Percentiles rank a stretch among this genome's conserved stretches.
Conservation (phyloP, 1,284 basidiomycete species). For the Erythrobasidium hasegawianum region DNA sequence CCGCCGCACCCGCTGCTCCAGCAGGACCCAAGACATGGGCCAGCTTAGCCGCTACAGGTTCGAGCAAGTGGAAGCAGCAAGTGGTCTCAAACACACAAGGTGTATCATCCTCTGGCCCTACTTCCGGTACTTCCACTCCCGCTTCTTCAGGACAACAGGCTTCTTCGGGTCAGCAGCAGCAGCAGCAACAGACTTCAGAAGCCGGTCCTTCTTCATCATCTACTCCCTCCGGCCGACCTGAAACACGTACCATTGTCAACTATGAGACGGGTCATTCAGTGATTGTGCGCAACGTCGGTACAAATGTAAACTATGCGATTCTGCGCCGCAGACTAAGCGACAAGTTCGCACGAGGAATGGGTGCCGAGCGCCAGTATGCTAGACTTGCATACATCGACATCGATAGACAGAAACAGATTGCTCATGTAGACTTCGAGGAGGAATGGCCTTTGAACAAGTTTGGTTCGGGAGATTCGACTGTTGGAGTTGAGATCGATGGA, state of each 20-base stretch:
- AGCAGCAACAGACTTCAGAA: no score
- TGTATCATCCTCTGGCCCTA: constrained; percentile 12
- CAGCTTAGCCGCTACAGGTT: constrained; percentile 74
- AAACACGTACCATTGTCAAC: constrained; percentile 2
- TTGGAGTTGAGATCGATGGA: constrained; percentile 9
- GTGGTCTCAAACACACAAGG: constrained; percentile 10
- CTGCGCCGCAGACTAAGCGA: constrained; percentile 22
- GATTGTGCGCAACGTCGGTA: constrained; percentile 8
- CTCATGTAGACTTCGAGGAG: constrained; percentile 32
- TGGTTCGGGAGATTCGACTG: not conserved
- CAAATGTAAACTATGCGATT: constrained; percentile 9
- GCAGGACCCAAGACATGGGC: constrained; percentile 78
- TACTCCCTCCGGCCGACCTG: constrained; percentile 2
- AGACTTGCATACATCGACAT: constrained; percentile 26
- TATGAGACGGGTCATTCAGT: constrained; percentile 20
- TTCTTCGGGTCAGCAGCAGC: no score
- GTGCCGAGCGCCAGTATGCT: constrained; percentile 8
- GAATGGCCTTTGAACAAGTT: constrained; percentile 17
- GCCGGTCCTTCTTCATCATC: not conserved
- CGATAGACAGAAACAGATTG: constrained; percentile 13
- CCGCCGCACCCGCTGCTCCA: constrained; percentile 55
- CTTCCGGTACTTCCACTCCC: constrained; percentile 11
- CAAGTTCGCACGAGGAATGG: constrained; percentile 12
- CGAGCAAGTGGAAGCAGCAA: constrained; percentile 61
- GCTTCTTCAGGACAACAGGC: not conserved